phyloP scores from a whole-genome alignment of 2,329 filamentous ascomycete species.

The Stagonosporopsis tanaceti region DNA sequence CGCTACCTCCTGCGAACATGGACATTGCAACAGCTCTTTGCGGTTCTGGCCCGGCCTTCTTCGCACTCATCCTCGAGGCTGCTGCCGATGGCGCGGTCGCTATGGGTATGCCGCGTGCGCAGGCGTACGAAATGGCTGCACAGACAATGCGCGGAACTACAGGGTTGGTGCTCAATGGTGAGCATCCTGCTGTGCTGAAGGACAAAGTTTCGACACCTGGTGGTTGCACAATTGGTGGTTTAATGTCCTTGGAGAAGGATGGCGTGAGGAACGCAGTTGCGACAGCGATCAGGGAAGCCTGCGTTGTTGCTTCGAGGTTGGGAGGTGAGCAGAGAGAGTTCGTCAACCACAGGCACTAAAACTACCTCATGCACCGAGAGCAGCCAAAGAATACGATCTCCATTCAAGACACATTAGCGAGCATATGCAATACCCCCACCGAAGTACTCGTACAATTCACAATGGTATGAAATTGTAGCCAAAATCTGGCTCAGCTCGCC shows the following conservation, averaged over 20 bases:
- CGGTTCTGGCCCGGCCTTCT: slow-evolving; percentile 79
- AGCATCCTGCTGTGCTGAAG: slow-evolving; percentile 76
- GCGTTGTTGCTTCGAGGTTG: slow-evolving; percentile 72
- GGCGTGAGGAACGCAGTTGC: slow-evolving; percentile 71
- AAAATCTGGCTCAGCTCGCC: background rate
- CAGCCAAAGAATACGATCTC: background rate
- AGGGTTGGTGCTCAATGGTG: slow-evolving; percentile 71
- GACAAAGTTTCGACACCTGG: slow-evolving; percentile 82
- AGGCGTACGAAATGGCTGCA: slow-evolving; percentile 79
- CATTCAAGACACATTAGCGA: background rate
- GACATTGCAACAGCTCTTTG: slow-evolving; percentile 77
- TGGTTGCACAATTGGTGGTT: slow-evolving; percentile 78
- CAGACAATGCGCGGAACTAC: slow-evolving; percentile 80
- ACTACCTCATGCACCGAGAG: too few relatives aligned
- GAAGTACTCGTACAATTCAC: background rate
- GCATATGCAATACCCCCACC: background rate
- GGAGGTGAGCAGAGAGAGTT: slow-evolving; percentile 60
- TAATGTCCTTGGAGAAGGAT: slow-evolving; percentile 77
- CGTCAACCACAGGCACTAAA: slow-evolving; percentile 54
- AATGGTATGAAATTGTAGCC: background rate
- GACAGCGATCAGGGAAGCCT: slow-evolving; percentile 74
- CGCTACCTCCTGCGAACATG: slow-evolving; percentile 72
- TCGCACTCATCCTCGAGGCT: slow-evolving; percentile 76
- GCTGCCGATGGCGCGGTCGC: slow-evolving; percentile 80
- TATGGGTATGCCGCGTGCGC: slow-evolving; percentile 76